Evolutionary conservation across 23 red algal genomes (phyloP), one percentile per base, ranked within the genome.

Genomic region (Gracilaria domingensis): DNA sequence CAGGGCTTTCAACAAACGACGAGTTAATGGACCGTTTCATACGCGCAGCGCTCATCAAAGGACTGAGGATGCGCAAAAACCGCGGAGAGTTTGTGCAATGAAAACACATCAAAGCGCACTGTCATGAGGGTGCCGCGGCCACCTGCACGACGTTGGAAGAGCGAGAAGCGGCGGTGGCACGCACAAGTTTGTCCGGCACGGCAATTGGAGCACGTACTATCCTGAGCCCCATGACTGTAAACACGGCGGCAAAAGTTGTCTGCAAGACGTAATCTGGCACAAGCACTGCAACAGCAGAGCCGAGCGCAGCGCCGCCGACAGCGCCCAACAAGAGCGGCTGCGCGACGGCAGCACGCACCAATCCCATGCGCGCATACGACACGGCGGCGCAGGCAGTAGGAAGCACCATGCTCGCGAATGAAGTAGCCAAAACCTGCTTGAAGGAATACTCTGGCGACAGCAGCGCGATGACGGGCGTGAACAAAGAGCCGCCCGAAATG

Each of bases 401-500:
- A n/a, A 91, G 51, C 2, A 93, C 33, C 95, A 98, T 98, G 7
- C 86, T 85, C 13, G 91, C 78, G 48, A 98, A 93, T 1, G 91
- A 82, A 2, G 95, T 98, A 20, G 84, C 95, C 61, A 98, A 42
- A 18, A 98, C 87, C 25, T 58, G 75, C 29, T 80, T 83, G 40
- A 96, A 74, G 5, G 79, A 65, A 24, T 58, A 24, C 0, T 77
- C 55, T 8, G 87, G 78, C 9, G 64, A 55, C 14, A 85, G 33
- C 16, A 95, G 49, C 9, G 95, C 92, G 23, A 98, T 90, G 47
- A 93, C 14, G 11, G 95, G 95, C 1, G 91, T 94, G 59, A 91
- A 86, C 55, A 98, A 82, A 20, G 84, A 91, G 12, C 95, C 95
- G 80, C 95, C 95, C 51, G 79, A 83, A 56, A 98, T 85, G 50